These are phyloP conservation scores for Noccaea caerulescens DNA, from an alignment of 345 rosid genomes.

Conservation along the genomic window DNA sequence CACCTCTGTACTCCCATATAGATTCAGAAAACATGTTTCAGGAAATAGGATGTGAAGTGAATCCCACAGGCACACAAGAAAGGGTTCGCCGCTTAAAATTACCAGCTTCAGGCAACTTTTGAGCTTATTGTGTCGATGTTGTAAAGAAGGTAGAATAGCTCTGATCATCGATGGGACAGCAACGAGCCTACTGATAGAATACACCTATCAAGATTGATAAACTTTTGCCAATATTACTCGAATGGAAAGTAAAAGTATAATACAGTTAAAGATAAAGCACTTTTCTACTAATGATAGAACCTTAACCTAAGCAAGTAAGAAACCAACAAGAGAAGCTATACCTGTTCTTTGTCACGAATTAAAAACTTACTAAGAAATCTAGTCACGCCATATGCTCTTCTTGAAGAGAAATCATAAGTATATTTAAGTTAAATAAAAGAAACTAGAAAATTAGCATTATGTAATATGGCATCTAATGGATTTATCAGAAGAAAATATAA, in stretches of 20 bases:
- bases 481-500: constrained; percentile 1
- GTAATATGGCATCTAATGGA: constrained; percentile 17
- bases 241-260: not conserved
- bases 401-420: constrained; percentile 12
- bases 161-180: constrained; percentile 88
- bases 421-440: constrained; percentile 1
- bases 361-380: constrained; percentile 14
- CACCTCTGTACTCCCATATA: constrained; percentile 98
- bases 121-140: constrained; percentile 49
- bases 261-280: constrained; percentile 16
- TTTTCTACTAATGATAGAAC: constrained; percentile 19
- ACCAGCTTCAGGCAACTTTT: constrained; percentile 66
- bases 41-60: constrained; percentile 68
- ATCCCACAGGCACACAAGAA: constrained; percentile 80
- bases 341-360: constrained; percentile 2
- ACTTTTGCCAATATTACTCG: not conserved
- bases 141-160: constrained; percentile 71
- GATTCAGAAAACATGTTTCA: constrained; percentile 67
- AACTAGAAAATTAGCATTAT: constrained; percentile 32
- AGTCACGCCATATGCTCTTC: constrained; percentile 9
- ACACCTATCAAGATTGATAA: constrained; percentile 60
- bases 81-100: constrained; percentile 85
- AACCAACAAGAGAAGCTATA: constrained; percentile 23
- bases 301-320: not conserved
- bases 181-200: constrained; percentile 69